Percentiles rank a stretch among this genome's conserved stretches.
phyloP scores from a whole-genome alignment of 805 yeast species.

The Yamadazyma philogaea region DNA sequence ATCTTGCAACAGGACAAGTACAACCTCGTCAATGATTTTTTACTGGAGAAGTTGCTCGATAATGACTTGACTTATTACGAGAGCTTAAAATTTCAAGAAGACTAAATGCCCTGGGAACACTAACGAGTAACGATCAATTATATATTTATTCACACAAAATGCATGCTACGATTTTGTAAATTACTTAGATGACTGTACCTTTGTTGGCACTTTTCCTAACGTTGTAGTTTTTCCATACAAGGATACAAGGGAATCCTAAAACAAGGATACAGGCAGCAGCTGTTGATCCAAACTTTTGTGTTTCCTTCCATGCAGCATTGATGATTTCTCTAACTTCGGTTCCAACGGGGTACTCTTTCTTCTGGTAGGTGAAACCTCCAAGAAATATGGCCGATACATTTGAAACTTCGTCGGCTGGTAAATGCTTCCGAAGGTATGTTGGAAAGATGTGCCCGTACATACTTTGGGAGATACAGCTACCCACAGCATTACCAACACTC shows the following conservation, averaged over 20 bases:
- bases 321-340: slow-evolving; percentile 21
- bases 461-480: slow-evolving; percentile 11
- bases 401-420: slow-evolving; percentile 22
- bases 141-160: slow-evolving; percentile 2
- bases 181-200: slow-evolving; percentile 5
- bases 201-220: slow-evolving; percentile 17
- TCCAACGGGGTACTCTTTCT: slow-evolving; percentile 20
- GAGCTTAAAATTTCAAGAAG: slow-evolving; percentile 9
- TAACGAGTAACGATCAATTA: slow-evolving; percentile 16
- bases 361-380: slow-evolving; percentile 21
- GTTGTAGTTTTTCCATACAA: slow-evolving; percentile 25
- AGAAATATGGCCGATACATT: slow-evolving; percentile 12
- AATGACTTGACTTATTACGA: slow-evolving; percentile 38
- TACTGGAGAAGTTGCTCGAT: slow-evolving; percentile 38
- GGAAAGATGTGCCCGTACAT: slow-evolving; percentile 22
- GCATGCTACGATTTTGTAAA: neutral
- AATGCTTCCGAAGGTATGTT: slow-evolving; percentile 16
- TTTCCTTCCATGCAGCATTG: slow-evolving; percentile 22
- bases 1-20: slow-evolving; percentile 32
- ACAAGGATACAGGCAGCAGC: slow-evolving; percentile 23
- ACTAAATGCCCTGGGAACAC: neutral
- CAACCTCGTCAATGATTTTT: slow-evolving; percentile 38
- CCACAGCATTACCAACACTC: slow-evolving; percentile 15
- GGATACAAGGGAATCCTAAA: slow-evolving; percentile 20
- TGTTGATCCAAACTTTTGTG: slow-evolving; percentile 20